Evolutionary conservation across 2,329 filamentous ascomycete genomes (phyloP).

Genomic region (Fusarium sp.): DNA sequence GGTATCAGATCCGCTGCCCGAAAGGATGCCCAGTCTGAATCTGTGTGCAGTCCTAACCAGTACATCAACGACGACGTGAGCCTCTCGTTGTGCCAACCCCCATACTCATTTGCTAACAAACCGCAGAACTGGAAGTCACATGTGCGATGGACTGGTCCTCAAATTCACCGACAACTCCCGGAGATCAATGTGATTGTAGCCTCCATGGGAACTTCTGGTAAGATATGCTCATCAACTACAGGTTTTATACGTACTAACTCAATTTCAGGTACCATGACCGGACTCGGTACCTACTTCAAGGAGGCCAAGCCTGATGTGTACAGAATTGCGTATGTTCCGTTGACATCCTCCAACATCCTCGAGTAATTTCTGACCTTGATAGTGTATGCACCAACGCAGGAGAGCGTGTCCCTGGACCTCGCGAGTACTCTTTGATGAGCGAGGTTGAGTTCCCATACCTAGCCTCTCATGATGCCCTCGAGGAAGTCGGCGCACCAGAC

Average conservation of each 20-base stretch:
- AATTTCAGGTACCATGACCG: constrained; percentile 56
- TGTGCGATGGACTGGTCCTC: constrained; percentile 68
- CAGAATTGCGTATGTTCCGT: constrained; percentile 46
- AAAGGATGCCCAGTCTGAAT: constrained; percentile 46
- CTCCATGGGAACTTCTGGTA: constrained; percentile 63
- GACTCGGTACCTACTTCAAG: constrained; percentile 63
- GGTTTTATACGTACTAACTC: neutral
- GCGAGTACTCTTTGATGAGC: constrained; percentile 61
- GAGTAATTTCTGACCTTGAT: constrained; percentile 9
- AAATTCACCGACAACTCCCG: constrained; percentile 66
- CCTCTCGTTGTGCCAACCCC: neutral
- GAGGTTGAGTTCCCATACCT: constrained; percentile 69
- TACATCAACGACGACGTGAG: constrained; percentile 50
- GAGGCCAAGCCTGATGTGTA: constrained; percentile 60
- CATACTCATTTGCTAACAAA: neutral
- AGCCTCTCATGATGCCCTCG: constrained; percentile 63
- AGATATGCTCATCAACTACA: neutral
- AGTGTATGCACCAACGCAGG: constrained; percentile 68
- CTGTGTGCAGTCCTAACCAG: constrained; percentile 49
- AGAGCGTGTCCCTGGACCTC: constrained; percentile 68
- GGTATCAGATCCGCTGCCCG: constrained; percentile 47
- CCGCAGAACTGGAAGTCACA: constrained; percentile 64
- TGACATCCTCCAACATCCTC: fast-evolving
- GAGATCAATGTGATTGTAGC: constrained; percentile 66
- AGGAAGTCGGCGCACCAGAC: constrained; percentile 65